phyloP scores from a whole-genome alignment of 139 green algal species.

The Pleodorina starrii region DNA sequence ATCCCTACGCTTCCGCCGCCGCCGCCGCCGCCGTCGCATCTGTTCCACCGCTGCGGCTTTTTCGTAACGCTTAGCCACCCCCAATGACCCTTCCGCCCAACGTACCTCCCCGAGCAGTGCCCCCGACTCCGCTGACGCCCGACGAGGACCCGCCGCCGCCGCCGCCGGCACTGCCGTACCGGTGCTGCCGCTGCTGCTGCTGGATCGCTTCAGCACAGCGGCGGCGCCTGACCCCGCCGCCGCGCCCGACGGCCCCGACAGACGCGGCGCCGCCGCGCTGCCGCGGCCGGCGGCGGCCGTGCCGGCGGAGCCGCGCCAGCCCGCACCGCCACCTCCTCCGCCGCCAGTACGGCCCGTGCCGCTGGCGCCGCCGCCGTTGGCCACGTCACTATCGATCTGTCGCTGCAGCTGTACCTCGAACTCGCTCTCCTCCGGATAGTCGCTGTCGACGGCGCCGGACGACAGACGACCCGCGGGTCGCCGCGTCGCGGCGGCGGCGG shows the following conservation, averaged over 20 bases:
- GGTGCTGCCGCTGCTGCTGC: not conserved
- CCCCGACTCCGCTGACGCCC: not conserved
- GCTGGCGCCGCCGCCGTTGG: not conserved
- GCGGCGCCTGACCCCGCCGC: not conserved
- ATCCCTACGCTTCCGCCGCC: too few species aligned
- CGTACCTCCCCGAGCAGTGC: too few species aligned
- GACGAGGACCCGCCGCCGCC: not conserved
- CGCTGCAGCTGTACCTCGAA: slow-evolving; percentile 23
- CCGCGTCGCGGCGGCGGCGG: not conserved
- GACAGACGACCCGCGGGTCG: not conserved
- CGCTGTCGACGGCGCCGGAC: not conserved
- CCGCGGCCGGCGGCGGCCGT: not conserved
- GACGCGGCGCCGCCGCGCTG: not conserved
- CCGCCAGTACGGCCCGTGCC: not conserved
- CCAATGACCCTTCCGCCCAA: too few species aligned
- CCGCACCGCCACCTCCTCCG: not conserved
- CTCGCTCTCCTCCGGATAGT: slow-evolving; percentile 32
- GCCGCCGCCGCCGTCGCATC: too few species aligned
- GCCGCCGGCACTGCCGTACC: not conserved
- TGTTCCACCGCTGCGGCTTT: too few species aligned
- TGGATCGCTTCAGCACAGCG: not conserved
- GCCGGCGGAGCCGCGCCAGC: not conserved
- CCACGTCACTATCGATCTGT: slow-evolving; percentile 20
- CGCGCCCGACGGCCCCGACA: not conserved
- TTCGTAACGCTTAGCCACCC: too few species aligned